These are phyloP conservation scores for Fusarium pininemorale DNA, from an alignment of 2,329 filamentous ascomycete genomes.

Conservation along the genomic window DNA sequence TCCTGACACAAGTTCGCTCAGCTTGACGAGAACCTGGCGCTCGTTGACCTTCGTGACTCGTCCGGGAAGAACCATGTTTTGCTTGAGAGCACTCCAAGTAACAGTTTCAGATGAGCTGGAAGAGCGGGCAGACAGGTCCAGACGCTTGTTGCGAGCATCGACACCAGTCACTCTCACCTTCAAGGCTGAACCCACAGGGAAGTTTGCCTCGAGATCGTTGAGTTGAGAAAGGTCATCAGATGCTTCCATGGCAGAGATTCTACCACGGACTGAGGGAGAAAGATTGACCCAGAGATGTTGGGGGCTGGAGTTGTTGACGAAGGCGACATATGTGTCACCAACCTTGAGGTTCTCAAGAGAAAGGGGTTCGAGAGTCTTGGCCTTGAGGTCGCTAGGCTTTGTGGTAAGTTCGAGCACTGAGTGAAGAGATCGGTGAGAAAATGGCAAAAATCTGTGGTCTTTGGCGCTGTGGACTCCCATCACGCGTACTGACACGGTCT, in stretches of 20 bases:
- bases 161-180: slow-evolving; percentile 81
- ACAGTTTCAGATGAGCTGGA: slow-evolving; percentile 59
- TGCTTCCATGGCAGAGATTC: slow-evolving; percentile 83
- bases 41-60: slow-evolving; percentile 88
- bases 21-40: slow-evolving; percentile 82
- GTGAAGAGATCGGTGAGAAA: slow-evolving; percentile 84
- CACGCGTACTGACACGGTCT: slow-evolving; percentile 77
- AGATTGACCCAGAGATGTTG: slow-evolving; percentile 91
- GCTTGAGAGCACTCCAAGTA: slow-evolving; percentile 75
- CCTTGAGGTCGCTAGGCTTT: slow-evolving; percentile 73
- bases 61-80: slow-evolving; percentile 83
- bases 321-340: slow-evolving; percentile 79
- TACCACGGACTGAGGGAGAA: slow-evolving; percentile 86
- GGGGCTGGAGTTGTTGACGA: slow-evolving; percentile 87
- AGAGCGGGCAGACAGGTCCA: slow-evolving; percentile 86
- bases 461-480: slow-evolving; percentile 89
- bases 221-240: slow-evolving; percentile 86
- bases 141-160: slow-evolving; percentile 74
- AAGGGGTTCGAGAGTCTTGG: slow-evolving; percentile 59
- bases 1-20: slow-evolving; percentile 82
- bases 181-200: slow-evolving; percentile 89
- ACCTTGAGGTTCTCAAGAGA: slow-evolving; percentile 76
- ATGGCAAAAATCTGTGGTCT: slow-evolving; percentile 90
- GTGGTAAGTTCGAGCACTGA: slow-evolving; percentile 88
- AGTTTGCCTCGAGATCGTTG: slow-evolving; percentile 78